Evolutionary conservation across 805 yeast species (phyloP).

Genomic region (Wickerhamiella qilinensis): DNA sequence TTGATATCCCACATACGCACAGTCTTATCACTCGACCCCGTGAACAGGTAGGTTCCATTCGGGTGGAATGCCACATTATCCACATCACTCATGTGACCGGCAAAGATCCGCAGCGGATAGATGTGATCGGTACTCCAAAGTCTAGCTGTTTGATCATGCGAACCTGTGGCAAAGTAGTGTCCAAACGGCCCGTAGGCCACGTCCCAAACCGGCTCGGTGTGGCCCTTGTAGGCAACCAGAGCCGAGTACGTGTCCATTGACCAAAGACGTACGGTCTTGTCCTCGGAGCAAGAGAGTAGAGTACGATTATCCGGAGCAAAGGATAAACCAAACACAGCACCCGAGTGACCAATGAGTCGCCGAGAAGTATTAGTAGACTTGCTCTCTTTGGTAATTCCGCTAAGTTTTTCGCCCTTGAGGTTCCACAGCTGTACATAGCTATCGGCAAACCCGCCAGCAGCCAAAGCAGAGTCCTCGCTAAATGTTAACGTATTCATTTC

Average conservation of each 20-base stretch:
- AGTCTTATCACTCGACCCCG: conserved; percentile 92
- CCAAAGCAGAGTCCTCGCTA: conserved; percentile 70
- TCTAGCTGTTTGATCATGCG: conserved; percentile 95
- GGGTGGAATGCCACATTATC: conserved; percentile 94
- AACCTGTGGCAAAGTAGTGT: conserved; percentile 95
- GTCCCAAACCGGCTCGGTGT: conserved; percentile 95
- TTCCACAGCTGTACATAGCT: conserved; percentile 85
- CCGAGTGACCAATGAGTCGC: conserved; percentile 73
- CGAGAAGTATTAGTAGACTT: conserved; percentile 24
- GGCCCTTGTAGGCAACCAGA: conserved; percentile 89
- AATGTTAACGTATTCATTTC: conserved; percentile 77
- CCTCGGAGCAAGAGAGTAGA: conserved; percentile 73
- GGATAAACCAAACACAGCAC: conserved; percentile 79
- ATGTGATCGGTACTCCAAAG: conserved; percentile 98
- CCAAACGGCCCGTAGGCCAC: conserved; percentile 89
- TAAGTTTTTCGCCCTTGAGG: conserved; percentile 75
- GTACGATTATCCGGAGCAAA: conserved; percentile 83
- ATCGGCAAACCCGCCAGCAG: conserved; percentile 92
- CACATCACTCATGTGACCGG: conserved; percentile 94
- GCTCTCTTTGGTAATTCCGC: conserved; percentile 20
- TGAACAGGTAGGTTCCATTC: conserved; percentile 81
- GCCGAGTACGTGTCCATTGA: conserved; percentile 80
- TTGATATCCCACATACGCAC: conserved; percentile 97
- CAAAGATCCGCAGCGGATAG: conserved; percentile 87
- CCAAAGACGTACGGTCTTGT: conserved; percentile 86